phyloP scores from a whole-genome alignment of 2,329 filamentous ascomycete species.

The Clonostachys byssicola region DNA sequence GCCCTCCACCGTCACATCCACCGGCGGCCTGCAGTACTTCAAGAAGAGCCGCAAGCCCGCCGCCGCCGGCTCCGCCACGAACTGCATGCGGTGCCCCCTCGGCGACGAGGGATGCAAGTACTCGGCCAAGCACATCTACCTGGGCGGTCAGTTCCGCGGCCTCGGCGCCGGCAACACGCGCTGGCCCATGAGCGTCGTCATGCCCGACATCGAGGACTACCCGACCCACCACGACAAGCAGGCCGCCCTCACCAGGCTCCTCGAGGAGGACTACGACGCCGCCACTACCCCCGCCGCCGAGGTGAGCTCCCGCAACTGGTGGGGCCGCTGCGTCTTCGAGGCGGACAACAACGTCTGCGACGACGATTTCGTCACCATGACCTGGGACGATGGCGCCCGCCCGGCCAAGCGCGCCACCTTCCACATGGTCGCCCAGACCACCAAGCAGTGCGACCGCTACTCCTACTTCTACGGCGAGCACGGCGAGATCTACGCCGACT shows the following conservation, averaged over 20 bases:
- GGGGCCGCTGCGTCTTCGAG: conserved; percentile 93
- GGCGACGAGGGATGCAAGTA: conserved; percentile 75
- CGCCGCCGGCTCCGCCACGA: conserved; percentile 72
- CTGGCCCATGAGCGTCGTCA: conserved; percentile 89
- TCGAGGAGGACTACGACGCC: conserved; percentile 49
- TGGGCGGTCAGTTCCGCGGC: conserved; percentile 53
- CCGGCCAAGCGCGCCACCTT: conserved; percentile 79
- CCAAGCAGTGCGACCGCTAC: conserved; percentile 80
- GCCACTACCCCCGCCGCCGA: conserved; percentile 36
- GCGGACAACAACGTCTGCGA: conserved; percentile 91
- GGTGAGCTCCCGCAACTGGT: conserved; percentile 64
- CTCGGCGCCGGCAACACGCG: conserved; percentile 61
- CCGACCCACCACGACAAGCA: conserved; percentile 33
- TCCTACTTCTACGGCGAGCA: conserved; percentile 81
- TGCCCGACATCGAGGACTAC: conserved; percentile 85
- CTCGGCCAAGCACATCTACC: conserved; percentile 79
- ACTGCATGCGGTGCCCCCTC: conserved; percentile 71
- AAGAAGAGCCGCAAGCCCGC: conserved; percentile 70
- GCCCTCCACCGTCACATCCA: conserved; percentile 71
- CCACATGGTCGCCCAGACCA: conserved; percentile 91
- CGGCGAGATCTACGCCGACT: conserved; percentile 86
- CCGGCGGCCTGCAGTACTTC: conserved; percentile 76
- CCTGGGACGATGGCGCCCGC: conserved; percentile 57
- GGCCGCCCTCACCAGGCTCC: conserved; percentile 33
- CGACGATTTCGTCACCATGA: conserved; percentile 84